Evolutionary conservation across 192 early-diverging fungal genomes (phyloP).

Genomic region (Podila clonocystis): DNA sequence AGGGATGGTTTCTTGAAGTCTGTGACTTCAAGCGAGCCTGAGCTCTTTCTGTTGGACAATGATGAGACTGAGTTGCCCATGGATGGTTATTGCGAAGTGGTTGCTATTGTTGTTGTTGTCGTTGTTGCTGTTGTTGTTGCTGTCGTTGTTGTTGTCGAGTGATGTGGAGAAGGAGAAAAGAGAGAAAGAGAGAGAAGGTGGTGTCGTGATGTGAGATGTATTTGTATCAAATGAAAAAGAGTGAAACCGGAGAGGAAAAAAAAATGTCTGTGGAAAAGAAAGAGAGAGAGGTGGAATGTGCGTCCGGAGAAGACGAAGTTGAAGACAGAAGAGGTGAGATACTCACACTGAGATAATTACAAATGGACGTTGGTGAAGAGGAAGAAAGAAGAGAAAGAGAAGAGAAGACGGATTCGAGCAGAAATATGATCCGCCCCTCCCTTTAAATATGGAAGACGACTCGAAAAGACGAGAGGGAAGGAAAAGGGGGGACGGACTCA

Average conservation of each 20-base stretch:
- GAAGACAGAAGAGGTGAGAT: slow-evolving; percentile 6
- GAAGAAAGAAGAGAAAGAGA: too few relatives aligned
- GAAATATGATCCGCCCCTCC: too few relatives aligned
- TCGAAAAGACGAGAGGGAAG: too few relatives aligned
- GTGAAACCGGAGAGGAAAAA: background rate
- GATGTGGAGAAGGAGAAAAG: background rate
- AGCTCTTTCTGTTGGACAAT: slow-evolving; percentile 16
- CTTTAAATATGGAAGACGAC: too few relatives aligned
- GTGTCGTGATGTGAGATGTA: too few relatives aligned
- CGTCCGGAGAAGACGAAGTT: background rate
- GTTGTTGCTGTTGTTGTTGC: too few relatives aligned
- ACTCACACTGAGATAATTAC: too few relatives aligned
- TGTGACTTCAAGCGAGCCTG: slow-evolving; percentile 1
- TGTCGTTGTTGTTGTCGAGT: too few relatives aligned
- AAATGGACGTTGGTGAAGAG: too few relatives aligned
- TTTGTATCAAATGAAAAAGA: background rate
- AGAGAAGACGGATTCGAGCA: too few relatives aligned
- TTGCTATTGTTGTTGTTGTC: too few relatives aligned
- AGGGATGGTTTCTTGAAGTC: slow-evolving; percentile 31
- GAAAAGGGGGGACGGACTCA: too few relatives aligned
- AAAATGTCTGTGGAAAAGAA: background rate
- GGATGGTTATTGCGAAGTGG: background rate
- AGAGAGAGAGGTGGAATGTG: background rate
- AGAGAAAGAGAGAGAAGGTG: background rate
- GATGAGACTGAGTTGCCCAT: slow-evolving; percentile 36